Evolutionary conservation across 495 filamentous ascomycete genomes (phyloP).

Genomic region (Endocarpon pusillum): DNA sequence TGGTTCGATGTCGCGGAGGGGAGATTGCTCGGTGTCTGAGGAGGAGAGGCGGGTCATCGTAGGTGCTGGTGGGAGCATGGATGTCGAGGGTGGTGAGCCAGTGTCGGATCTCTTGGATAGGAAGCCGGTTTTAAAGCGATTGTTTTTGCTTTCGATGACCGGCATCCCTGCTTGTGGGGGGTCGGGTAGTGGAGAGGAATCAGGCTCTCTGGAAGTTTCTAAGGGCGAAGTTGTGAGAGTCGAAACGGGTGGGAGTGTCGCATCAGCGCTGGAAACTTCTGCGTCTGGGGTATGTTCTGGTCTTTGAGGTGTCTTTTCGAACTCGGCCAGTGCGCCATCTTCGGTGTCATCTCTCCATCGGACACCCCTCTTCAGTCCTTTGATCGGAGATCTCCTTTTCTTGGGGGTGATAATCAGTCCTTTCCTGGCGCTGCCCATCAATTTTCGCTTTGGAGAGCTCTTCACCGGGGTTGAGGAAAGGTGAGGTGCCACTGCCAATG

Average conservation of each 20-base stretch:
- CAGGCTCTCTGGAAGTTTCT: slow-evolving; percentile 7
- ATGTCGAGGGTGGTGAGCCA: slow-evolving; percentile 37
- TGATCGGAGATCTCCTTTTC: slow-evolving; percentile 43
- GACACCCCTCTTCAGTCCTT: slow-evolving; percentile 53
- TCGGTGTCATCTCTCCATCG: slow-evolving; percentile 86
- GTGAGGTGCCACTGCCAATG: slow-evolving; percentile 19
- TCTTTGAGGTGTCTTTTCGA: slow-evolving; percentile 70
- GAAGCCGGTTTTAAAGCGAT: slow-evolving; percentile 82
- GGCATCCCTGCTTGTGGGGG: slow-evolving; percentile 29
- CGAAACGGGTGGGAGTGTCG: slow-evolving; percentile 17
- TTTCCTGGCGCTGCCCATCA: slow-evolving; percentile 48
- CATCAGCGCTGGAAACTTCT: slow-evolving; percentile 33
- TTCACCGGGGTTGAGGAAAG: slow-evolving; percentile 39
- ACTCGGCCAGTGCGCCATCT: slow-evolving; percentile 72
- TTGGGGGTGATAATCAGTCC: slow-evolving; percentile 69
- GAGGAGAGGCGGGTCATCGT: slow-evolving; percentile 41
- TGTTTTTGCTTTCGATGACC: slow-evolving; percentile 41
- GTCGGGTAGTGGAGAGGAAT: slow-evolving; percentile 38
- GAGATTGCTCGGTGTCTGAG: slow-evolving; percentile 44
- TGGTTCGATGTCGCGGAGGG: slow-evolving; percentile 46
- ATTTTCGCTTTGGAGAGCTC: slow-evolving; percentile 61
- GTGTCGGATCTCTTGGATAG: slow-evolving; percentile 49
- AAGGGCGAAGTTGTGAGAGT: slow-evolving; percentile 1
- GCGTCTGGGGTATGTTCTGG: slow-evolving; percentile 29
- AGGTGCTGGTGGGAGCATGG: slow-evolving; percentile 24